These are phyloP conservation scores for Teratosphaeria pseudoeucalypti DNA, from an alignment of 2,329 filamentous ascomycete species.

Conservation along the genomic window DNA sequence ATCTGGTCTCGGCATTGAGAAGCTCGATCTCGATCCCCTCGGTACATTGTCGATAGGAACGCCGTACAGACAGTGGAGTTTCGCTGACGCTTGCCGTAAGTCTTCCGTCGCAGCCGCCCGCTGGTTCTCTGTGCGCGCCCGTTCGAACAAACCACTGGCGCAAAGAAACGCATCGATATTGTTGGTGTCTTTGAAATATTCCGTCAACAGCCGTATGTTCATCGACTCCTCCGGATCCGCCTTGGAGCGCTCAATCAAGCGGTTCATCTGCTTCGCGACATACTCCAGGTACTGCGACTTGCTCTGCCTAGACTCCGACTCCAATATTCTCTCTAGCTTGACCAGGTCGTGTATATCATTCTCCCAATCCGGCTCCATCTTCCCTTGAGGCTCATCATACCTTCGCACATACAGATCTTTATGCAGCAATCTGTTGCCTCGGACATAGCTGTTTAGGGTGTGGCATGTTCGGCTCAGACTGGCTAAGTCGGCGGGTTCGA, in stretches of 20 bases:
- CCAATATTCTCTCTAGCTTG: slow-evolving; percentile 36
- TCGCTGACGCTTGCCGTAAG: slow-evolving; percentile 55
- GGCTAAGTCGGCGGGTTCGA: slow-evolving; percentile 48
- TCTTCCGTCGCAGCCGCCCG: slow-evolving; percentile 30
- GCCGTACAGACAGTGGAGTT: slow-evolving; percentile 57
- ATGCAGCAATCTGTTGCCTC: slow-evolving; percentile 49
- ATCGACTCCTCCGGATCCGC: slow-evolving; percentile 34
- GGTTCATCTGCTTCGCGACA: slow-evolving; percentile 14
- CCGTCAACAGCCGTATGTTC: slow-evolving; percentile 30
- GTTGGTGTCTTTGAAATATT: slow-evolving; percentile 33
- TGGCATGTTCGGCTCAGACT: slow-evolving; percentile 43
- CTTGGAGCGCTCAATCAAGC: slow-evolving; percentile 14
- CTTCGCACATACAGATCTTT: slow-evolving; percentile 50
- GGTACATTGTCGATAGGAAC: slow-evolving; percentile 39
- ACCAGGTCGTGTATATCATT: slow-evolving; percentile 25
- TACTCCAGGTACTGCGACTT: slow-evolving; percentile 31
- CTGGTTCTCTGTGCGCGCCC: slow-evolving; percentile 39
- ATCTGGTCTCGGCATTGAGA: slow-evolving; percentile 13
- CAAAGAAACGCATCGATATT: slow-evolving; percentile 53
- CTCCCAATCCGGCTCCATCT: slow-evolving; percentile 28
- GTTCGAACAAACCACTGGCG: slow-evolving; percentile 52
- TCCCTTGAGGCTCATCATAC: slow-evolving; percentile 18
- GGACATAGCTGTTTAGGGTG: slow-evolving; percentile 44
- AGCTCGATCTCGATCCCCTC: slow-evolving; percentile 12
- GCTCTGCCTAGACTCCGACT: slow-evolving; percentile 28